Percentiles rank a stretch among this genome's conserved stretches.
Evolutionary conservation across 352 stramenopile species (phyloP).

Genomic region (Phytophthora foliorum): DNA sequence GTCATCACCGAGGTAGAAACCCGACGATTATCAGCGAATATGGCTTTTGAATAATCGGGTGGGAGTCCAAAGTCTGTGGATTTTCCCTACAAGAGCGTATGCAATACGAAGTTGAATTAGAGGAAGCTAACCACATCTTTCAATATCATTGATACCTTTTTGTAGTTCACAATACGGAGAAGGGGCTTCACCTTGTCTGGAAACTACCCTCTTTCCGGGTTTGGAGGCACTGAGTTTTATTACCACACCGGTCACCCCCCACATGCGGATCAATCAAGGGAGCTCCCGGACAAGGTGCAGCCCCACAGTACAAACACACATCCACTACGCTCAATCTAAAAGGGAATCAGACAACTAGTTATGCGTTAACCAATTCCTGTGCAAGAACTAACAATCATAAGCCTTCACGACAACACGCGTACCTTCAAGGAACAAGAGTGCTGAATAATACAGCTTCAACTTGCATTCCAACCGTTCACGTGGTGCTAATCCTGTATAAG

Average conservation of each 20-base stretch:
- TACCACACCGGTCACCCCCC: no score
- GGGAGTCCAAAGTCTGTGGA: slow-evolving; percentile 15
- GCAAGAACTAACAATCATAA: no score
- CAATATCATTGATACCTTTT: slow-evolving; percentile 16
- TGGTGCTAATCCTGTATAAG: no score
- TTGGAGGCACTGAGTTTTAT: not conserved
- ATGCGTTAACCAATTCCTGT: no score
- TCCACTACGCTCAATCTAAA: no score
- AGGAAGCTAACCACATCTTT: slow-evolving; percentile 12
- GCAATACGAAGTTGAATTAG: slow-evolving; percentile 20
- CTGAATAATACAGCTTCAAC: no score
- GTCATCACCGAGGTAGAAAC: not conserved
- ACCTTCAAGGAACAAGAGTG: no score
- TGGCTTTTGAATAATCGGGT: slow-evolving; percentile 15
- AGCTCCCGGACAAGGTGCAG: not conserved
- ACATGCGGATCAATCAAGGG: not conserved
- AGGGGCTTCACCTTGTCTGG: no score
- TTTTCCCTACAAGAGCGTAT: slow-evolving; percentile 27
- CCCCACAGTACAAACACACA: not conserved
- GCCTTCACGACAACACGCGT: no score
- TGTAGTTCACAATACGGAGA: no score
- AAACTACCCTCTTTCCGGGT: not conserved
- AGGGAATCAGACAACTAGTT: no score
- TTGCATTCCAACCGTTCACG: no score
- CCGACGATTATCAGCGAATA: slow-evolving; percentile 19